Evolutionary conservation across 2,329 filamentous ascomycete genomes (phyloP).

Genomic region (Sporothrix sp.): DNA sequence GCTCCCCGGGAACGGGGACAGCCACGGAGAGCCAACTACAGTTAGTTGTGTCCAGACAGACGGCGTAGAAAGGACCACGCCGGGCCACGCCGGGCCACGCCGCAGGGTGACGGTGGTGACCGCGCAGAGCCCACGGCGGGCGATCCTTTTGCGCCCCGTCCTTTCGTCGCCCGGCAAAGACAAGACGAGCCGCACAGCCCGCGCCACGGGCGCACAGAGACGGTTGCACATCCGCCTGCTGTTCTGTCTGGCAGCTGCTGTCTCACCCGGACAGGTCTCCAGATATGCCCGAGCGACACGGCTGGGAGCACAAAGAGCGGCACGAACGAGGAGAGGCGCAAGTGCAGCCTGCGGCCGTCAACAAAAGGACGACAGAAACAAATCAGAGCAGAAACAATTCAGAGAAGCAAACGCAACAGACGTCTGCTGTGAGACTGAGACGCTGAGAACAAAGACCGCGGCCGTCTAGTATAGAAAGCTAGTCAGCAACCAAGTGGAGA

Average conservation of each 20-base stretch:
- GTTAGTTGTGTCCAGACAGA: no score
- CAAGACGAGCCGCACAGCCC: no score
- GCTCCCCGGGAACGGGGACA: no score
- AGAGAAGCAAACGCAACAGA: background rate
- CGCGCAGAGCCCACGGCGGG: no score
- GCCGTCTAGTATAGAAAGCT: background rate
- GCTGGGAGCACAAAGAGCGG: background rate
- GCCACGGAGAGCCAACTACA: no score
- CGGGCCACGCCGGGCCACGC: no score
- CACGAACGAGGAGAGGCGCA: background rate
- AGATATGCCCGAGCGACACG: background rate
- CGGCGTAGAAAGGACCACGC: no score
- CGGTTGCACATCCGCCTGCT: slow-evolving; percentile 6
- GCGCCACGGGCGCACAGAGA: background rate
- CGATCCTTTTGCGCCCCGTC: no score
- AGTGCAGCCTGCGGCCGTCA: background rate
- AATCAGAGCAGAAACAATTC: background rate
- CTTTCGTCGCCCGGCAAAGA: no score
- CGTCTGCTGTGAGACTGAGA: slow-evolving; percentile 1
- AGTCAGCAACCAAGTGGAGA: slow-evolving; percentile 16
- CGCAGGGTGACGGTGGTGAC: no score
- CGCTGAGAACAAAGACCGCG: slow-evolving; percentile 8
- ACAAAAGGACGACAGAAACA: background rate
- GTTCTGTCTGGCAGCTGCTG: slow-evolving; percentile 6
- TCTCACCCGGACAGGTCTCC: slow-evolving; percentile 5